phyloP scores from a whole-genome alignment of 305 asterid species.

The Fraxinus ornus region DNA sequence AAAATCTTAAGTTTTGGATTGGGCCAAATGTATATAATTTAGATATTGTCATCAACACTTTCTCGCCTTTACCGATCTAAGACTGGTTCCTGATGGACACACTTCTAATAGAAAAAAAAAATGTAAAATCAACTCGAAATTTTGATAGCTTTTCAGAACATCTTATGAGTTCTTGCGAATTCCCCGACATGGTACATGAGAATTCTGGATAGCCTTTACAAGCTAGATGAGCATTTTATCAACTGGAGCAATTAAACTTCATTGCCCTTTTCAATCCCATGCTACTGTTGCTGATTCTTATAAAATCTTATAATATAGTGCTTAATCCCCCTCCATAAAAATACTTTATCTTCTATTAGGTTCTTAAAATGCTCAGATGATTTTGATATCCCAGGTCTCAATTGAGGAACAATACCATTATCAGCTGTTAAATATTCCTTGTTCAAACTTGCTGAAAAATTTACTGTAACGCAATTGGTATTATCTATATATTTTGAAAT shows the following conservation, averaged over 20 bases:
- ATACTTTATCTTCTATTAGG: not conserved
- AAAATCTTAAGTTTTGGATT: not conserved
- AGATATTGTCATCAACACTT: not conserved
- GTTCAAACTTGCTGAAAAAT: not conserved
- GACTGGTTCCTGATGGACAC: not conserved
- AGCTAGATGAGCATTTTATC: not conserved
- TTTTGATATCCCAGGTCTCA: not conserved
- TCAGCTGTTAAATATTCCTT: not conserved
- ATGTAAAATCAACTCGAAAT: not conserved
- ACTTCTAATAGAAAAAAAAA: not conserved
- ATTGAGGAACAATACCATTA: not conserved
- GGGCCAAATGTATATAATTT: not conserved
- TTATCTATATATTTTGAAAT: not conserved
- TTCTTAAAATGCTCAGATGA: not conserved
- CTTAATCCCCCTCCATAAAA: not conserved
- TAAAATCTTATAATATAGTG: not conserved
- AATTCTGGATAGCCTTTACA: not conserved
- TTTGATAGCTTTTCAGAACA: not conserved
- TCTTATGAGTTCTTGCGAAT: not conserved
- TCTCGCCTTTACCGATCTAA: not conserved
- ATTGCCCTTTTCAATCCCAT: not conserved
- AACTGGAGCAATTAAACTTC: not conserved
- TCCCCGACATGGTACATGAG: not conserved
- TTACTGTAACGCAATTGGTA: not conserved
- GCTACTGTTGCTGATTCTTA: not conserved